Evolutionary conservation across 2,329 filamentous ascomycete species (phyloP).

Genomic region (Ophiostoma sp.): DNA sequence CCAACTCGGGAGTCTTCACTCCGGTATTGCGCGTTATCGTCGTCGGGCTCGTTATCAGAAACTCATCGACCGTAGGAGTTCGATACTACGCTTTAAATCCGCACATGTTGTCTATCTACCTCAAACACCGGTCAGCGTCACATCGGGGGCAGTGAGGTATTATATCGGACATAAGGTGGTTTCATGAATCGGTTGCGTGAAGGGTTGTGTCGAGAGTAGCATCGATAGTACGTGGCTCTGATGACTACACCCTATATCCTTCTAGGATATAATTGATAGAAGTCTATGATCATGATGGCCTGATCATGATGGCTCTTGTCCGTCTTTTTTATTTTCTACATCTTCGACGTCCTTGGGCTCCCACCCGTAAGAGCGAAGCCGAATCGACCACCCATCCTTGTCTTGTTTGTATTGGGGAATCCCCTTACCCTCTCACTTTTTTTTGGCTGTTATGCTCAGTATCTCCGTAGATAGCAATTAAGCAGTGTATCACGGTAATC

Average conservation of each 20-base stretch:
- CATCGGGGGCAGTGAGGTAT: conserved; percentile 7
- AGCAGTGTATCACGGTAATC: neutral
- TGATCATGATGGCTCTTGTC: neutral
- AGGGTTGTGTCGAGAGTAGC: neutral
- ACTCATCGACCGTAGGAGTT: neutral
- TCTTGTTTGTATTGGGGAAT: neutral
- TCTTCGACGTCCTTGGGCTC: conserved; percentile 2
- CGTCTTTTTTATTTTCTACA: neutral
- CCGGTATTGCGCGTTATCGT: neutral
- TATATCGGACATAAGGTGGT: conserved; percentile 5
- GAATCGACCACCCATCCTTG: neutral
- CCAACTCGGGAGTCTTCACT: neutral
- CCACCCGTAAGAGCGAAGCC: neutral
- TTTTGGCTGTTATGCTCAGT: neutral
- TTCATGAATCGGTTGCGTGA: neutral
- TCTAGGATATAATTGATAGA: neutral
- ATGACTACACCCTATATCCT: neutral
- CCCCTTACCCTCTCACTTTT: neutral
- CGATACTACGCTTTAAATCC: neutral
- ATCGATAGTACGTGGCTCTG: neutral
- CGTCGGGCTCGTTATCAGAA: neutral
- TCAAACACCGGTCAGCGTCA: conserved; percentile 3
- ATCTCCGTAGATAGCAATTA: neutral
- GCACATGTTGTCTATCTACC: neutral
- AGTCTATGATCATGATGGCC: neutral